phyloP scores from a whole-genome alignment of 768 basidiomycete genomes.

The Boletus tylopilopsis region DNA sequence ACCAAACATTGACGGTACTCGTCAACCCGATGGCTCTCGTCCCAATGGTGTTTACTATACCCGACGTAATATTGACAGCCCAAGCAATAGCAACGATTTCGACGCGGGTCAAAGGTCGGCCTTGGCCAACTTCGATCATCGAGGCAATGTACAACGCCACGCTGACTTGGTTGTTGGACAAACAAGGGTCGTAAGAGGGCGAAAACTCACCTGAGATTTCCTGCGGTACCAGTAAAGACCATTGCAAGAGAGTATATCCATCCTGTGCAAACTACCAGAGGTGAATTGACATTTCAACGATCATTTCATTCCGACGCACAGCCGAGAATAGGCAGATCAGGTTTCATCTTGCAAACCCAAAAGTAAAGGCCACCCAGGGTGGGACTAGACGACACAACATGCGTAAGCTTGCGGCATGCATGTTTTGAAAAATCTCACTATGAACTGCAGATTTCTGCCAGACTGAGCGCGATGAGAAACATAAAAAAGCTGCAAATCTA shows the following conservation, averaged over 20 bases:
- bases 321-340: constrained; percentile 48
- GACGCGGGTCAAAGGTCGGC: constrained; percentile 41
- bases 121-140: constrained; percentile 45
- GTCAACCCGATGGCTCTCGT: constrained; percentile 54
- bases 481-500: constrained; percentile 57
- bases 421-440: constrained; percentile 35
- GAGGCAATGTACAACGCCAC: constrained; percentile 55
- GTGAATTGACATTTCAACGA: neutral
- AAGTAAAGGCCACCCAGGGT: constrained; percentile 60
- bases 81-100: constrained; percentile 54
- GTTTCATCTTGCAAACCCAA: constrained; percentile 62
- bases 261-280: constrained; percentile 41
- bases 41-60: constrained; percentile 52
- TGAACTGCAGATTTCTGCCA: constrained; percentile 57
- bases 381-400: constrained; percentile 33
- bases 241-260: constrained; percentile 61
- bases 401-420: neutral
- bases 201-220: constrained; percentile 45
- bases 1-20: constrained; percentile 57
- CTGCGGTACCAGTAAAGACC: constrained; percentile 57
- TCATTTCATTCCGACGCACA: constrained; percentile 33
- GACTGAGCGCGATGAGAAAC: constrained; percentile 51
- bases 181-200: neutral
- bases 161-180: constrained; percentile 22
- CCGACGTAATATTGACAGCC: constrained; percentile 53